A percentile compares a stretch with the other conserved stretches of the same genome.
Evolutionary conservation across 805 yeast genomes (phyloP).

Genomic region (Lipomyces yamadae): DNA sequence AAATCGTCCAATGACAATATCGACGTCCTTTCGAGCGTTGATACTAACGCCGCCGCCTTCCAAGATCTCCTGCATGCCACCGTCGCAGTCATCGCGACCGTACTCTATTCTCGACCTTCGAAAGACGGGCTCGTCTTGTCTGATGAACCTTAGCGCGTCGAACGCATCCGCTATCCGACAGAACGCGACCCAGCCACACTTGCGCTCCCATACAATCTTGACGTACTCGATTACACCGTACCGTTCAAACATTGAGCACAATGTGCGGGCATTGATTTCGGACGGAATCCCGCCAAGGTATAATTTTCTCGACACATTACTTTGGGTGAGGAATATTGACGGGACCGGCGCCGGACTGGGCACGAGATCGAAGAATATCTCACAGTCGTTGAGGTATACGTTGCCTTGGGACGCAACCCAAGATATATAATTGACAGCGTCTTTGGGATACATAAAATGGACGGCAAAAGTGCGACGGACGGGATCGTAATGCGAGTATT

Average conservation of each 20-base stretch:
- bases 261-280: slow-evolving; percentile 22
- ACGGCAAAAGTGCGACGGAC: slow-evolving; percentile 24
- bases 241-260: slow-evolving; percentile 27
- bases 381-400: slow-evolving; percentile 27
- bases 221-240: slow-evolving; percentile 35
- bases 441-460: slow-evolving; percentile 24
- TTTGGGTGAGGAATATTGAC: slow-evolving; percentile 11
- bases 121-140: slow-evolving; percentile 23
- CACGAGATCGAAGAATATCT: slow-evolving; percentile 21
- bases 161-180: slow-evolving; percentile 33
- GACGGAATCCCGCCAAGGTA: slow-evolving; percentile 28
- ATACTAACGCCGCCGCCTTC: slow-evolving; percentile 35
- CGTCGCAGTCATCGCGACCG: slow-evolving; percentile 33
- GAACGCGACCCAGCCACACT: slow-evolving; percentile 34
- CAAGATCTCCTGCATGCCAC: slow-evolving; percentile 28
- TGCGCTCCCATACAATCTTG: slow-evolving; percentile 33
- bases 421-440: slow-evolving; percentile 22
- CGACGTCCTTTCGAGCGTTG: slow-evolving; percentile 34
- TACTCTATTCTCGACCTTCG: slow-evolving; percentile 28
- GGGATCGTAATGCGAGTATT: slow-evolving; percentile 32
- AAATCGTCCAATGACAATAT: slow-evolving; percentile 28
- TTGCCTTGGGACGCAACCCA: slow-evolving; percentile 30
- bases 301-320: slow-evolving; percentile 28
- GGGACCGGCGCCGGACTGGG: slow-evolving; percentile 29
- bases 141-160: slow-evolving; percentile 29